Evolutionary conservation across 2,329 filamentous ascomycete species (phyloP).

Genomic region (Dendrostoma leiphaemia): DNA sequence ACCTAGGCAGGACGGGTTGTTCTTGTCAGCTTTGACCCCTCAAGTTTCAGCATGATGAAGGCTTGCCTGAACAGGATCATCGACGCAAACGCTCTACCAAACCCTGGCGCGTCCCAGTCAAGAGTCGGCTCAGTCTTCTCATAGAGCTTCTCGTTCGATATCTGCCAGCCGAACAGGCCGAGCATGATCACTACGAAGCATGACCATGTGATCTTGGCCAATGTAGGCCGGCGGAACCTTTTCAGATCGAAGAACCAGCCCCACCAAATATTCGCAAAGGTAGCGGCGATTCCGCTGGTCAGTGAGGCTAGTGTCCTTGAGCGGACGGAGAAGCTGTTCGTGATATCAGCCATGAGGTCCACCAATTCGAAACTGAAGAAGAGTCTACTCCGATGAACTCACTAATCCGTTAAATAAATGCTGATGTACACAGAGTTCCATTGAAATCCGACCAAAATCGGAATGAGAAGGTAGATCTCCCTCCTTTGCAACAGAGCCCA

Average conservation of each 20-base stretch:
- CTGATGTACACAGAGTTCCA: slow-evolving; percentile 51
- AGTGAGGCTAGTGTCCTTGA: slow-evolving; percentile 44
- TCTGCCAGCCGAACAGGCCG: slow-evolving; percentile 44
- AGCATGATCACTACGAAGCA: slow-evolving; percentile 41
- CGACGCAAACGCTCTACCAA: slow-evolving; percentile 45
- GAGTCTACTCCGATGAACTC: background rate
- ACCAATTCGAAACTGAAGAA: no score
- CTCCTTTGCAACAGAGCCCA: slow-evolving; percentile 38
- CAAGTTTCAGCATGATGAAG: background rate
- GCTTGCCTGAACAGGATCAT: slow-evolving; percentile 44
- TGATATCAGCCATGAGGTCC: background rate
- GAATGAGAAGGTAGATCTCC: slow-evolving; percentile 47
- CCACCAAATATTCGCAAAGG: slow-evolving; percentile 45
- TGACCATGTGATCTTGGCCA: slow-evolving; percentile 42
- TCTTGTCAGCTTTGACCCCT: background rate
- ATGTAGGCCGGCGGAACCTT: slow-evolving; percentile 36
- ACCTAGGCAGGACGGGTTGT: slow-evolving; percentile 23
- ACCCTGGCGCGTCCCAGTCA: slow-evolving; percentile 43
- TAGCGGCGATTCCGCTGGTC: slow-evolving; percentile 43
- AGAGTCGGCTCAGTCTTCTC: slow-evolving; percentile 37
- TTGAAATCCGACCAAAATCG: slow-evolving; percentile 47
- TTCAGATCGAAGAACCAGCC: slow-evolving; percentile 48
- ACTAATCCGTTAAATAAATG: slow-evolving; percentile 50
- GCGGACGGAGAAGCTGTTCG: slow-evolving; percentile 42
- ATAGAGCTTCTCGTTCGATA: slow-evolving; percentile 46